Evolutionary conservation across 495 filamentous ascomycete genomes (phyloP), one percentile per base, ranked within the genome.

Genomic region (Xylaria longipes): DNA sequence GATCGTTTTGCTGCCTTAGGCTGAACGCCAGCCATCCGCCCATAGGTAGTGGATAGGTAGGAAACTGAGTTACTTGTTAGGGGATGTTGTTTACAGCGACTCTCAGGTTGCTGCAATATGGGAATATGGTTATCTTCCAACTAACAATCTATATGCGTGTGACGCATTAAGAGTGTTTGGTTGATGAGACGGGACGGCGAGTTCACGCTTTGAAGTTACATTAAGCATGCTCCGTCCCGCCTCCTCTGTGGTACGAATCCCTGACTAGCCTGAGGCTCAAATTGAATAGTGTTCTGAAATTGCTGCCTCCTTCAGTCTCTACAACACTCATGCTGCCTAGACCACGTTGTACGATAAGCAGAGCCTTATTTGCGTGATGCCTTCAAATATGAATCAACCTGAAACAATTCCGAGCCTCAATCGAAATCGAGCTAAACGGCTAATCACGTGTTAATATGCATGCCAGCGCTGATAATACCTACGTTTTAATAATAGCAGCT

Each of bases 371-470:
- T 11, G 17, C n/a, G 48, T 11, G n/a, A 50, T n/a, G 46, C 46
- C 7, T 22, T n/a, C 20, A 22, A 22, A n/a, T 48, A 22, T 48
- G 45, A 48, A 48, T 48, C 45, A 50, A 25, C 25, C n/a, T 29
- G 15, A 56, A 31, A 27, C 27, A 56, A 56, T 14, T 7, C 27
- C 1, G 11, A 17, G 22, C 2, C 14, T 29, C 3, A 31, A 31
- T 60, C 6, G 56, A 54, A 22, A 14, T 54, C 14, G 29, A 29
- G 50, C 12, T 3, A n/a, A 37, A 22, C n/a, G 31, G 31, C 5
- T 3, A 22, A 60, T 60, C 57, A 60, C 57, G 57, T 60, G 57
- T 60, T 6, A 60, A 60, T 22, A 60, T 60, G 57, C 33, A 37
- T 7, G 57, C 14, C 27, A 56, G 14, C 5, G 27, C 52, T 56